Conservation (phyloP, 495 filamentous ascomycete genomes). For the Lasiosphaeria miniovina region DNA sequence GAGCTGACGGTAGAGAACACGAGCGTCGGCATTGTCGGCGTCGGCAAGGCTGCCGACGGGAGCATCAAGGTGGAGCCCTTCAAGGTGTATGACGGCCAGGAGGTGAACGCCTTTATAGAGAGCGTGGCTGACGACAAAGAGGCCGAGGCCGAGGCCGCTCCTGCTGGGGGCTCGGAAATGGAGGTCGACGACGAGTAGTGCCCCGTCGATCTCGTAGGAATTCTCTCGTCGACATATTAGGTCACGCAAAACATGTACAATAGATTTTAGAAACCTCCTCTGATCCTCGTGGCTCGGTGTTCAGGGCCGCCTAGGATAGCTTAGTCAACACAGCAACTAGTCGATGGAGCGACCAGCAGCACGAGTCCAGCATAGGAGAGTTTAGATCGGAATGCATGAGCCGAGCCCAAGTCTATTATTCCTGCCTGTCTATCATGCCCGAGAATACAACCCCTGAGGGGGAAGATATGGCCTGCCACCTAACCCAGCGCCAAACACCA, state of each 20-base stretch:
- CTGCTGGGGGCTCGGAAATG: conserved; percentile 60
- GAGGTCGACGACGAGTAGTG: conserved; percentile 57
- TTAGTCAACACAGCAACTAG: neutral
- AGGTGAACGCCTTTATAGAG: conserved; percentile 75
- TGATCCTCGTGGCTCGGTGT: no score
- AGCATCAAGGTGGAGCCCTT: conserved; percentile 69
- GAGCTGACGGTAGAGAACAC: conserved; percentile 96
- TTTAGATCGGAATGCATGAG: conserved; percentile 2
- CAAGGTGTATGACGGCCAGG: conserved; percentile 86
- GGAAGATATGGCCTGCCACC: no score
- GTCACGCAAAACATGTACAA: neutral
- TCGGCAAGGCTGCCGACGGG: conserved; percentile 45
- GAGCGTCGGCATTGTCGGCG: conserved; percentile 79
- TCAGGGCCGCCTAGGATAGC: no score
- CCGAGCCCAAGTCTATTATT: conserved; percentile 7
- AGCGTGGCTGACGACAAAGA: conserved; percentile 58
- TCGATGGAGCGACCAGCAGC: neutral
- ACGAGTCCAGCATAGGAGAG: neutral
- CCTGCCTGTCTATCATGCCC: neutral
- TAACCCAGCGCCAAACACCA: no score
- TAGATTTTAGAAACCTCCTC: neutral
- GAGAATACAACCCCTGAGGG: neutral
- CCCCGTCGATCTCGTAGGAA: no score
- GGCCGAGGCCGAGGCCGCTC: conserved; percentile 56
- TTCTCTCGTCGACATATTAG: neutral